Evolutionary conservation across 2,329 filamentous ascomycete genomes (phyloP).

Genomic region (Alternaria brassicicola): DNA sequence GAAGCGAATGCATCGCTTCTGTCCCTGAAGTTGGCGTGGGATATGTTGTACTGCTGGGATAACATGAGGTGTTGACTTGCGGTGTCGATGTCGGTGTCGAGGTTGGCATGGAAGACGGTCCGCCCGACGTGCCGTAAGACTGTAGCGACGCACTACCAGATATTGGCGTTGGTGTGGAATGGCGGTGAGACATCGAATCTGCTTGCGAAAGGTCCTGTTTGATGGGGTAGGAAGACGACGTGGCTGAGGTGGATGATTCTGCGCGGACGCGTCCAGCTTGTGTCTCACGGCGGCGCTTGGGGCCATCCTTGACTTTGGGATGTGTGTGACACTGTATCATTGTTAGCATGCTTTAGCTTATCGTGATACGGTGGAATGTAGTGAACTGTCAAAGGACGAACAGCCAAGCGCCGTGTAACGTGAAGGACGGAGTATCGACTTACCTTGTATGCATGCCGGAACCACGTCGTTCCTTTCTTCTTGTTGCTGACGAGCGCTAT

Average conservation of each 20-base stretch:
- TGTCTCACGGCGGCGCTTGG: slow-evolving; percentile 51
- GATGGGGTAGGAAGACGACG: slow-evolving; percentile 44
- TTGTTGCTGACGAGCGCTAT: slow-evolving; percentile 82
- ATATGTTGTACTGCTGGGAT: slow-evolving; percentile 31
- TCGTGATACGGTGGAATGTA: slow-evolving; percentile 5
- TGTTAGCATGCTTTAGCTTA: slow-evolving; percentile 33
- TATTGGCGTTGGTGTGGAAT: slow-evolving; percentile 41
- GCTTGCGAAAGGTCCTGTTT: slow-evolving; percentile 34
- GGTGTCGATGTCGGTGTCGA: slow-evolving; percentile 32
- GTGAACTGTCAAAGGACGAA: slow-evolving; percentile 5
- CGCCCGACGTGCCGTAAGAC: slow-evolving; percentile 32
- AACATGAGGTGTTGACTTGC: slow-evolving; percentile 25
- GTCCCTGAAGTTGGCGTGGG: slow-evolving; percentile 35
- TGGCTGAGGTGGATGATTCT: slow-evolving; percentile 43
- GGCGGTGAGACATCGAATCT: slow-evolving; percentile 31
- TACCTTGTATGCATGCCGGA: slow-evolving; percentile 86
- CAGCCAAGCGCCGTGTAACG: slow-evolving; percentile 14
- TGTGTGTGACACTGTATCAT: slow-evolving; percentile 49
- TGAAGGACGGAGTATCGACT: slow-evolving; percentile 13
- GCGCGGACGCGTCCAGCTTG: slow-evolving; percentile 46
- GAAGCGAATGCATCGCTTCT: slow-evolving; percentile 27
- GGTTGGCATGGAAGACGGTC: slow-evolving; percentile 19
- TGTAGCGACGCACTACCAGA: slow-evolving; percentile 32
- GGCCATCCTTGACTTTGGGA: slow-evolving; percentile 52
- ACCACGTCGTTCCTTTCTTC: slow-evolving; percentile 93